phyloP scores from a whole-genome alignment of 1,284 basidiomycete genomes.

The Sanghuangporus weigelae region DNA sequence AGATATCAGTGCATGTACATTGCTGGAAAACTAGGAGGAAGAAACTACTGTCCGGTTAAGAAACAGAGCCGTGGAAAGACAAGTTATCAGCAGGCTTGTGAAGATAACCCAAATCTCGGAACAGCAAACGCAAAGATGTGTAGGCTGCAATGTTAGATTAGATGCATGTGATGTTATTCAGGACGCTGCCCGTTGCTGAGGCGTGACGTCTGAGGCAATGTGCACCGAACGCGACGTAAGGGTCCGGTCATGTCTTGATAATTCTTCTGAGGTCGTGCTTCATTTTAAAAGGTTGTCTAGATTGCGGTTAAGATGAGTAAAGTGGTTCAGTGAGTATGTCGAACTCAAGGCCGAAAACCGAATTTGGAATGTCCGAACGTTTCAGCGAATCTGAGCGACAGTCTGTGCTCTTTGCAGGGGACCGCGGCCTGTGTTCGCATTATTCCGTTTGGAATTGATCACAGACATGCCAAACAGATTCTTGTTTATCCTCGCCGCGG shows the following conservation, averaged over 20 bases:
- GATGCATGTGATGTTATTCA: background rate
- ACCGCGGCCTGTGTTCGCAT: constrained; percentile 6
- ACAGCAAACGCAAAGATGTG: background rate
- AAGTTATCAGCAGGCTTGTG: background rate
- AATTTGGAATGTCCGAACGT: background rate
- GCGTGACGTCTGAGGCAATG: background rate
- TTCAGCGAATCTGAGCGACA: constrained; percentile 12
- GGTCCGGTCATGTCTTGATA: constrained; percentile 1
- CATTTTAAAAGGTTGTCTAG: background rate
- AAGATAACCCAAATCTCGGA: background rate
- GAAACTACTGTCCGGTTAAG: constrained; percentile 1
- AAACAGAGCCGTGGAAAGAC: background rate
- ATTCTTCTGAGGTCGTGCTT: background rate
- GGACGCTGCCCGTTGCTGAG: background rate
- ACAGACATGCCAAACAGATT: constrained; percentile 10
- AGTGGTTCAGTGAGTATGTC: background rate
- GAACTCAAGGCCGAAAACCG: background rate
- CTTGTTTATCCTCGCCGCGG: constrained; percentile 28
- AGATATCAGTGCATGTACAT: constrained; percentile 3
- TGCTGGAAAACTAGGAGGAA: background rate
- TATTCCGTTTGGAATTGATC: constrained; percentile 7
- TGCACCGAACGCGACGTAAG: constrained; percentile 1
- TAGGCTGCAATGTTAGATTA: constrained; percentile 1
- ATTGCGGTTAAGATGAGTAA: background rate
- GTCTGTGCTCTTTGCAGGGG: constrained; percentile 16